Evolutionary conservation across 768 basidiomycete species (phyloP).

Genomic region (Pholiota microspora): DNA sequence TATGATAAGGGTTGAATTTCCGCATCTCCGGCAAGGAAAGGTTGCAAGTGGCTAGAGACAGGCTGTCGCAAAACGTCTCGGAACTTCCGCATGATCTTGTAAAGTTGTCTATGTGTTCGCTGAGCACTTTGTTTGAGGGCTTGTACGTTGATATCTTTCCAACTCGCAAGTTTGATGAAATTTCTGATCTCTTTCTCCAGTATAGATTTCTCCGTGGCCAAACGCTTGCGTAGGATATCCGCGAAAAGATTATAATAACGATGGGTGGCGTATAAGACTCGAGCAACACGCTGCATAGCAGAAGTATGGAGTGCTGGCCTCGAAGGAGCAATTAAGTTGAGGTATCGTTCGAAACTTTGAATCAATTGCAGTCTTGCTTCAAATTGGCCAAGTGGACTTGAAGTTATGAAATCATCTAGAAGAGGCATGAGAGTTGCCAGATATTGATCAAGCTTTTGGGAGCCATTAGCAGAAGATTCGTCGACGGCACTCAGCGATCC

Average conservation of each 20-base stretch:
- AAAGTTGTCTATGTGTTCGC: conserved; percentile 86
- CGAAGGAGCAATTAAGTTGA: conserved; percentile 31
- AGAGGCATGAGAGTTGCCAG: conserved; percentile 69
- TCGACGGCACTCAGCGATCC: conserved; percentile 52
- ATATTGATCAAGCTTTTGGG: conserved; percentile 44
- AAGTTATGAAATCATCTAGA: conserved; percentile 74
- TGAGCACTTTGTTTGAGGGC: conserved; percentile 91
- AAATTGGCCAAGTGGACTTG: conserved; percentile 85
- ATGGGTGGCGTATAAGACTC: conserved; percentile 60
- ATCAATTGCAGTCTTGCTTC: conserved; percentile 64
- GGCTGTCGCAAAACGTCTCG: conserved; percentile 86
- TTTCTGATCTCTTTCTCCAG: conserved; percentile 81
- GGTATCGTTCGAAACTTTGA: conserved; percentile 59
- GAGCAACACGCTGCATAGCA: conserved; percentile 47
- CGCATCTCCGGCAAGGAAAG: conserved; percentile 30
- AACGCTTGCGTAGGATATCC: conserved; percentile 39
- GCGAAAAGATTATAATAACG: conserved; percentile 65
- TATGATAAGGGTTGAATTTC: conserved; percentile 28
- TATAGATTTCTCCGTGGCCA: conserved; percentile 51
- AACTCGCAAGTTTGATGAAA: conserved; percentile 94
- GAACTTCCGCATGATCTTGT: conserved; percentile 89
- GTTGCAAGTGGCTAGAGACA: conserved; percentile 38
- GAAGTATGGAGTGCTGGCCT: conserved; percentile 27
- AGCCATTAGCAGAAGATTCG: conserved; percentile 30
- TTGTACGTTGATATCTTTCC: conserved; percentile 96